phyloP scores from a whole-genome alignment of 352 stramenopile species.

The Pythium dissotocum region DNA sequence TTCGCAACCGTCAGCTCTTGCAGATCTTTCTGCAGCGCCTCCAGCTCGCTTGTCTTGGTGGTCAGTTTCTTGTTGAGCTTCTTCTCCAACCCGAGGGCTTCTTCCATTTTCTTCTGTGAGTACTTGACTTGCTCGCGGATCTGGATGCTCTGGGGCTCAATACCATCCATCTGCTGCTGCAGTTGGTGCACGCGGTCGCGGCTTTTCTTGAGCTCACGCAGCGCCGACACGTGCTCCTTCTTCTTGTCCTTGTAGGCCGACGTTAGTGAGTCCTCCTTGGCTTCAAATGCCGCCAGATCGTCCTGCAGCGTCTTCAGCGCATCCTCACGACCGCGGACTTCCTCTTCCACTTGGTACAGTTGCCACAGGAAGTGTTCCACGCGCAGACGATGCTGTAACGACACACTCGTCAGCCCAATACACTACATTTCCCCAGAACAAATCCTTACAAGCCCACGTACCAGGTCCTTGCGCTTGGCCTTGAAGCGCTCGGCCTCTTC shows the following conservation, averaged over 20 bases:
- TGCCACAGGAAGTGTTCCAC: constrained; percentile 96
- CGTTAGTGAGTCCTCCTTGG: constrained; percentile 52
- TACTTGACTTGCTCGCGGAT: constrained; percentile 91
- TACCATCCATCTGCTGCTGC: constrained; percentile 85
- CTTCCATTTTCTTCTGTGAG: constrained; percentile 61
- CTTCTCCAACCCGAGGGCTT: constrained; percentile 48
- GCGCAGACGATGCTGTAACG: constrained; percentile 64
- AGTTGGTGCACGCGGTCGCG: constrained; percentile 73
- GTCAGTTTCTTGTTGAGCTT: constrained; percentile 74
- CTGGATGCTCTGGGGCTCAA: constrained; percentile 71
- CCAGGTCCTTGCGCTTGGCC: constrained; percentile 65
- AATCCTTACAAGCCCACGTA: constrained; percentile 19
- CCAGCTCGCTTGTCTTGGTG: constrained; percentile 86
- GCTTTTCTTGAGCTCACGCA: constrained; percentile 64
- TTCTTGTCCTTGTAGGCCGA: constrained; percentile 68
- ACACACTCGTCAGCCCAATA: background rate
- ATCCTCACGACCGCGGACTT: constrained; percentile 85
- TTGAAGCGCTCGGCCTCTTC: constrained; percentile 90
- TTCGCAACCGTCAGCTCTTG: constrained; percentile 63
- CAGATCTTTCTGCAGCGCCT: constrained; percentile 73
- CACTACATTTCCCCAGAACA: background rate
- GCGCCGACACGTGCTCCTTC: constrained; percentile 53
- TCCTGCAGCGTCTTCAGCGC: constrained; percentile 57
- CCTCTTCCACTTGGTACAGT: constrained; percentile 93
- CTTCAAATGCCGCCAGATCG: constrained; percentile 36